A percentile compares a stretch with the other conserved stretches of the same genome.
These are phyloP conservation scores for Chaetothyriales sp. DNA, from an alignment of 2,329 filamentous ascomycete genomes.

Conservation along the genomic window DNA sequence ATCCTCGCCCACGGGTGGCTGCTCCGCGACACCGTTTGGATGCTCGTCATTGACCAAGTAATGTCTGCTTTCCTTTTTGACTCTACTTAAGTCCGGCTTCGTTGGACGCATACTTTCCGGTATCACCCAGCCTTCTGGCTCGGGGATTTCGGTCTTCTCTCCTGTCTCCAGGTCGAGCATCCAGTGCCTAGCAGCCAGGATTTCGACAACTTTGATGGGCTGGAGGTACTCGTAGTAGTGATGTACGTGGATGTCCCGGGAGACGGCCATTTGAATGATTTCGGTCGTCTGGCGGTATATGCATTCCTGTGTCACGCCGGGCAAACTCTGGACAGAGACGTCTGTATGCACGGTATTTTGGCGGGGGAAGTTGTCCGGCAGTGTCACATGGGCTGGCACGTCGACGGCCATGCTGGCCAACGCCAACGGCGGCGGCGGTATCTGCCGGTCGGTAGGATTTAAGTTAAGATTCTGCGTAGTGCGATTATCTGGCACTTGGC, in stretches of 20 bases:
- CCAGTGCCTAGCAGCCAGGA: slow-evolving; percentile 24
- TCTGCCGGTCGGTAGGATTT: background rate
- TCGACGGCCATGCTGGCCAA: background rate
- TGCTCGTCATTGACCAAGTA: slow-evolving; percentile 16
- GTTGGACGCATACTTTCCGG: slow-evolving; percentile 8
- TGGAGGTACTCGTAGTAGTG: slow-evolving; percentile 22
- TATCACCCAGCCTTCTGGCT: slow-evolving; percentile 14
- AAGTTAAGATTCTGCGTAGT: background rate
- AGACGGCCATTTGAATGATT: background rate
- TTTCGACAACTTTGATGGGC: slow-evolving; percentile 23
- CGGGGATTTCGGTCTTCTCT: slow-evolving; percentile 14
- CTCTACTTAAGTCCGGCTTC: slow-evolving; percentile 6
- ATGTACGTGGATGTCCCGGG: background rate
- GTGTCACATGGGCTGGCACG: slow-evolving; percentile 3
- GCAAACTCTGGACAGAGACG: slow-evolving; percentile 1
- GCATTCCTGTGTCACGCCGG: slow-evolving; percentile 24
- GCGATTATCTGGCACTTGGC: background rate
- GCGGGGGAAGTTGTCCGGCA: slow-evolving; percentile 10
- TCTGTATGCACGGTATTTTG: slow-evolving; percentile 10
- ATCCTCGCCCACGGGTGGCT: slow-evolving; percentile 4
- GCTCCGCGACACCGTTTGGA: slow-evolving; percentile 11
- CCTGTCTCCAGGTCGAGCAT: slow-evolving; percentile 15
- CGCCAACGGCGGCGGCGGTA: background rate
- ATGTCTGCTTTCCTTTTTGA: slow-evolving; percentile 8
- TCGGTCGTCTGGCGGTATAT: slow-evolving; percentile 19